A percentile compares a stretch with the other conserved stretches of the same genome.
phyloP scores from a whole-genome alignment of 2,329 filamentous ascomycete species.

The Podosphaera leucotricha region DNA sequence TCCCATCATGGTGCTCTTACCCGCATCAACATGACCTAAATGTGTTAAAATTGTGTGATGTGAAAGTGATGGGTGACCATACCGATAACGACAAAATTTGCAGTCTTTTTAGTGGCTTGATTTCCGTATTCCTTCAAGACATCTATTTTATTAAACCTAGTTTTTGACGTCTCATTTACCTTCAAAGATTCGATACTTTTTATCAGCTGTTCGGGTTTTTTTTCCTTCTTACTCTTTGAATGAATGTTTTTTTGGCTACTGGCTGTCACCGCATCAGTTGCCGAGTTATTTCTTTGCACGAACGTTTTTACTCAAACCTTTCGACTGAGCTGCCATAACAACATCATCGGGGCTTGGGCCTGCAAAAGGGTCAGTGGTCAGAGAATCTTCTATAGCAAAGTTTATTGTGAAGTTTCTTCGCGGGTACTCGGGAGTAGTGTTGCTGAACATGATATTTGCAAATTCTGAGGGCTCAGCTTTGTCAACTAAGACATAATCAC shows the following conservation, averaged over 20 bases:
- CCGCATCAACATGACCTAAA: slow-evolving; percentile 81
- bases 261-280: slow-evolving; percentile 20
- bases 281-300: slow-evolving; percentile 9
- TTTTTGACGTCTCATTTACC: slow-evolving; percentile 29
- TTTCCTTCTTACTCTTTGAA: slow-evolving; percentile 18
- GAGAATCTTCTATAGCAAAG: slow-evolving; percentile 15
- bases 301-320: slow-evolving; percentile 39
- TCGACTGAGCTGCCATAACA: slow-evolving; percentile 66
- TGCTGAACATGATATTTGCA: slow-evolving; percentile 22
- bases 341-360: slow-evolving; percentile 81
- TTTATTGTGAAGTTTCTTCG: slow-evolving; percentile 17
- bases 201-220: slow-evolving; percentile 21
- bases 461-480: slow-evolving; percentile 18
- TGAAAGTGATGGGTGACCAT: slow-evolving; percentile 4
- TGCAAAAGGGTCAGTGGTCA: slow-evolving; percentile 41
- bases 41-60: slow-evolving; percentile 2
- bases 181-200: slow-evolving; percentile 23
- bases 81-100: slow-evolving; percentile 88
- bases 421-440: slow-evolving; percentile 3
- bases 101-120: slow-evolving; percentile 50
- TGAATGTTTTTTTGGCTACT: slow-evolving; percentile 18
- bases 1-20: slow-evolving; percentile 95
- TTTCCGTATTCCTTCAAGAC: slow-evolving; percentile 63
- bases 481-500: slow-evolving; percentile 7
- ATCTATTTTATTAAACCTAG: slow-evolving; percentile 58